These are phyloP conservation scores for Leishmania major DNA, from an alignment of 208 protist species.

Conservation along the genomic window DNA sequence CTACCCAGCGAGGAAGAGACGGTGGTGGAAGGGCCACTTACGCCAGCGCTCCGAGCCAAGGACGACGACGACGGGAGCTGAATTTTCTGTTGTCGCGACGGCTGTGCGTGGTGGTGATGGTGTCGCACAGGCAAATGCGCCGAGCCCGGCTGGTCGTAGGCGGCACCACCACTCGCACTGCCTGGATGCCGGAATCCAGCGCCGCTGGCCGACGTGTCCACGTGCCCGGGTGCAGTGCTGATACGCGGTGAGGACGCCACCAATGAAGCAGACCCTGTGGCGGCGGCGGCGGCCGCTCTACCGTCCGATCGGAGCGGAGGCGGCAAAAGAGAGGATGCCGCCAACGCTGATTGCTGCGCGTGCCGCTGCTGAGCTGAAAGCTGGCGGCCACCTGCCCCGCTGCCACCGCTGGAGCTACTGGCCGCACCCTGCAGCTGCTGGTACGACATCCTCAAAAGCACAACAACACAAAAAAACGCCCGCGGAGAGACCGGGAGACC, in stretches of 20 bases:
- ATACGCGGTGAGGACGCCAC: background rate
- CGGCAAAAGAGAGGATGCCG: background rate
- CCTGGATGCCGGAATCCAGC: background rate
- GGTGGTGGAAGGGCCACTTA: background rate
- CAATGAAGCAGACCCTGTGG: background rate
- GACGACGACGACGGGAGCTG: background rate
- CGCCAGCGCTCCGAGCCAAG: background rate
- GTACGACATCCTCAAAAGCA: background rate
- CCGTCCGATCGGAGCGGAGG: conserved; percentile 9
- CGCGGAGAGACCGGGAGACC: no score
- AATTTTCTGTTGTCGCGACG: background rate
- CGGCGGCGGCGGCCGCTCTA: background rate
- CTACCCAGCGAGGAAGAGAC: background rate
- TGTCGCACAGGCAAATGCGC: background rate
- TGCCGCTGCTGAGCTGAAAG: conserved; percentile 9
- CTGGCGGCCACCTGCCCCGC: background rate
- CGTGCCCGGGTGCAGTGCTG: background rate
- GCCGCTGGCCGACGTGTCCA: background rate
- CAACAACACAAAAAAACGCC: no score
- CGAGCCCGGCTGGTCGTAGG: background rate
- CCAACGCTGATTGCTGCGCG: background rate
- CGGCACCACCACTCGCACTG: background rate
- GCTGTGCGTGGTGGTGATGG: background rate
- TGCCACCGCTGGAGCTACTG: background rate
- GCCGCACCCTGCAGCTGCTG: background rate